These are phyloP conservation scores for Byssoonygena ceratinophila DNA, from an alignment of 2,329 filamentous ascomycete genomes.

Conservation along the genomic window DNA sequence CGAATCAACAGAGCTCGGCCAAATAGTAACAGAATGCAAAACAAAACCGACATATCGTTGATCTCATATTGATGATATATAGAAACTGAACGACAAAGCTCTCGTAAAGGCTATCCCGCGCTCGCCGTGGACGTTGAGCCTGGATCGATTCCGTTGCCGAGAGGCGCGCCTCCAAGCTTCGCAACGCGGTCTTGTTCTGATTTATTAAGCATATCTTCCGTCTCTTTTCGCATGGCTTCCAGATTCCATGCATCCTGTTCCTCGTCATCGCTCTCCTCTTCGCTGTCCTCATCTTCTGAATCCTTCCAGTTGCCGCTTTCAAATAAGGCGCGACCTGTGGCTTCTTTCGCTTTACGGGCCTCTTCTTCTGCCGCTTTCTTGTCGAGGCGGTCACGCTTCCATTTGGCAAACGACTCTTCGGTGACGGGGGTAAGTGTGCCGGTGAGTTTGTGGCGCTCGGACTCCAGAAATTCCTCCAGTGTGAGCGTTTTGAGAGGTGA, in stretches of 20 bases:
- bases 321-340: slow-evolving; percentile 87
- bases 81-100: background rate
- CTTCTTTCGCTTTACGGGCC: slow-evolving; percentile 83
- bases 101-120: slow-evolving; percentile 2
- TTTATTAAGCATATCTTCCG: slow-evolving; percentile 59
- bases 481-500: slow-evolving; percentile 88
- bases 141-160: slow-evolving; percentile 4
- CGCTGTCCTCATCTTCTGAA: slow-evolving; percentile 53
- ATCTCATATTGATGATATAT: slow-evolving; percentile 5
- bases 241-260: slow-evolving; percentile 41
- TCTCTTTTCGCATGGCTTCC: slow-evolving; percentile 81
- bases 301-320: slow-evolving; percentile 87
- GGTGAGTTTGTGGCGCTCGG: slow-evolving; percentile 87
- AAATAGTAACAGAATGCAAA: background rate
- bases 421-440: slow-evolving; percentile 89
- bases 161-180: slow-evolving; percentile 23
- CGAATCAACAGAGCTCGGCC: too few relatives aligned
- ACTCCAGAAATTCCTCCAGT: slow-evolving; percentile 93
- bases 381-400: slow-evolving; percentile 87
- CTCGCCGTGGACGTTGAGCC: slow-evolving; percentile 12
- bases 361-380: slow-evolving; percentile 95
- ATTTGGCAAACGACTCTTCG: slow-evolving; percentile 82
- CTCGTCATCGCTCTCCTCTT: slow-evolving; percentile 36
- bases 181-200: slow-evolving; percentile 65
- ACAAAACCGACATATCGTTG: background rate